Percentiles rank a stretch among this genome's conserved stretches.
These are phyloP conservation scores for Cubamyces sp. DNA, from an alignment of 768 basidiomycete genomes.

Conservation along the genomic window DNA sequence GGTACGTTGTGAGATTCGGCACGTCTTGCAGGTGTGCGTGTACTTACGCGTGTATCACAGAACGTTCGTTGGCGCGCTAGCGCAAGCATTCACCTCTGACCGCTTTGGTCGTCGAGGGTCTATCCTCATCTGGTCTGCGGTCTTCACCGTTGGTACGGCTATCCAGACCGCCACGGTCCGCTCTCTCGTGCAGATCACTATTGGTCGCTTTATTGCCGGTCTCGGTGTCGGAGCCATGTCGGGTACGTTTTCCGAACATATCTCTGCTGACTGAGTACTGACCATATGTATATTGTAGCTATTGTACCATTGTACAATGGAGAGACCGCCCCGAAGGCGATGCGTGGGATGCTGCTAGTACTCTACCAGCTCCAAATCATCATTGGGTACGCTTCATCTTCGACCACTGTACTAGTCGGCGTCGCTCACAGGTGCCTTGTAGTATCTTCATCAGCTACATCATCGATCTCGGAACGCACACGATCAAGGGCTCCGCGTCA, in stretches of 20 bases:
- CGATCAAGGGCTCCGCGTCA: constrained; percentile 57
- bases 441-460: constrained; percentile 78
- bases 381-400: constrained; percentile 50
- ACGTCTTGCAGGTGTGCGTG: neutral
- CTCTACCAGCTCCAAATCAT: constrained; percentile 82
- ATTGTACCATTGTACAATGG: constrained; percentile 64
- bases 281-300: constrained; percentile 13
- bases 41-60: constrained; percentile 1
- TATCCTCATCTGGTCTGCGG: constrained; percentile 73
- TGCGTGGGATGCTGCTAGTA: constrained; percentile 72
- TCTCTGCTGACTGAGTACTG: too few relatives aligned
- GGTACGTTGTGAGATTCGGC: constrained; percentile 43
- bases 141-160: constrained; percentile 71
- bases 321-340: constrained; percentile 74
- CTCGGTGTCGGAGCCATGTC: constrained; percentile 78
- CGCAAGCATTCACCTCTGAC: constrained; percentile 76
- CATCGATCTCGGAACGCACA: constrained; percentile 68
- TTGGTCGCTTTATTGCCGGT: constrained; percentile 77
- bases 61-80: constrained; percentile 55
- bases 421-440: neutral
- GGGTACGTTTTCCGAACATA: constrained; percentile 40
- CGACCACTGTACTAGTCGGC: neutral
- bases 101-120: constrained; percentile 72
- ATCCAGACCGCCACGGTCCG: constrained; percentile 69
- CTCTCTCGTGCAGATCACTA: constrained; percentile 66